These are phyloP conservation scores for Perkinsus olseni DNA, from an alignment of 169 alveolate species.

Conservation along the genomic window DNA sequence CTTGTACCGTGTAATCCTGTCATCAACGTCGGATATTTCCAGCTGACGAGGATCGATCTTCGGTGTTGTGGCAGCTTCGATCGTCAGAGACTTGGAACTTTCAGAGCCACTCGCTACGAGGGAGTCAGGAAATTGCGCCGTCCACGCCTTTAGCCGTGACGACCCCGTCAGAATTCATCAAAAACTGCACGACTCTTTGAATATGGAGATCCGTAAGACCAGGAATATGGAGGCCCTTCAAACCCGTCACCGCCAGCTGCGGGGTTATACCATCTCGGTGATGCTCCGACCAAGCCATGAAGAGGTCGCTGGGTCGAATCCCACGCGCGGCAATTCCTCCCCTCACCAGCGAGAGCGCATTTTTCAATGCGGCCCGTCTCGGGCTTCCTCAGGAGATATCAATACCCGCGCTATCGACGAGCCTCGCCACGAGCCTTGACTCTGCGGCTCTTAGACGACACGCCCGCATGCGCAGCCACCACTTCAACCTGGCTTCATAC, in stretches of 20 bases:
- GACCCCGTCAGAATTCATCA: neutral
- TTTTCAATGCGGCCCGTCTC: neutral
- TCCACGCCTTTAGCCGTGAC: neutral
- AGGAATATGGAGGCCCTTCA: neutral
- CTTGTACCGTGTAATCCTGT: neutral
- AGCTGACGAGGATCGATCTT: neutral
- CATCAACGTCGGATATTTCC: neutral
- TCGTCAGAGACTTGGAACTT: neutral
- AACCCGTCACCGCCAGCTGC: neutral
- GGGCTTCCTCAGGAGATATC: neutral
- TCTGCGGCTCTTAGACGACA: neutral
- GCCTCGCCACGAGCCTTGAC: neutral
- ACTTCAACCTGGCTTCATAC: neutral
- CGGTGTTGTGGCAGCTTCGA: neutral
- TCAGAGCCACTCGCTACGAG: neutral
- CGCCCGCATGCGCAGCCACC: neutral
- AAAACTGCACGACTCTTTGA: neutral
- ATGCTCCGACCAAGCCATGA: neutral
- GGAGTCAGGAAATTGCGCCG: neutral
- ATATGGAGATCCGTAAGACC: neutral
- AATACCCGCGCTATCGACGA: neutral
- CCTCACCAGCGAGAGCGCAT: neutral
- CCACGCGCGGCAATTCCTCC: neutral
- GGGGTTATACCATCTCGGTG: neutral
- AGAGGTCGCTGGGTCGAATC: constrained; percentile 1